Conservation (phyloP, 2,329 filamentous ascomycete species). For the Epichloe scottii region DNA sequence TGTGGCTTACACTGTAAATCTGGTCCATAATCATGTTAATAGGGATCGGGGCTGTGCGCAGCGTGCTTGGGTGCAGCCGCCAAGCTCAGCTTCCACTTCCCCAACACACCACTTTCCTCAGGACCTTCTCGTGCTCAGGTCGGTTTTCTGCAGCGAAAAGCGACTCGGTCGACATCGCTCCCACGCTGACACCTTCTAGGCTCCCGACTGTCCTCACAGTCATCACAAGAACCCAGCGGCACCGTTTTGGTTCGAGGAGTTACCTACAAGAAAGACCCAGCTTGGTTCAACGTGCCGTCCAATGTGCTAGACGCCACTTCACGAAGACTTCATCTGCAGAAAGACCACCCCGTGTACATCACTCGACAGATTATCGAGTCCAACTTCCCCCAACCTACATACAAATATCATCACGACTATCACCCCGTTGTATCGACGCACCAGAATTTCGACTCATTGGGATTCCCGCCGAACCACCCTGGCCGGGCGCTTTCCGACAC, state of each 20-base stretch:
- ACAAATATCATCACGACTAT: constrained; percentile 64
- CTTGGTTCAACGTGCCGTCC: constrained; percentile 73
- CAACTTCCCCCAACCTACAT: constrained; percentile 62
- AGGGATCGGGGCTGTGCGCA: constrained; percentile 14
- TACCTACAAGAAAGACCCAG: constrained; percentile 52
- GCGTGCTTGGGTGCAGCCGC: constrained; percentile 15
- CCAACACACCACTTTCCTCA: not conserved
- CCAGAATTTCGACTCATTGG: constrained; percentile 95
- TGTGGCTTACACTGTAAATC: not conserved
- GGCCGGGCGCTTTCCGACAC: constrained; percentile 83
- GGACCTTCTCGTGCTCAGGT: constrained; percentile 5
- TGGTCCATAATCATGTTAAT: constrained; percentile 12
- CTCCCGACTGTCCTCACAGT: not conserved
- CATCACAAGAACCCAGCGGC: not conserved
- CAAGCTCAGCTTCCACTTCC: constrained; percentile 8
- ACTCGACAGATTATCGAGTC: constrained; percentile 88
- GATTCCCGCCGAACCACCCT: constrained; percentile 78
- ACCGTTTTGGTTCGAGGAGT: constrained; percentile 41
- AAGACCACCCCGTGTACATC: constrained; percentile 80
- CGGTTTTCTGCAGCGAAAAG: not conserved
- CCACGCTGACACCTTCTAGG: not conserved
- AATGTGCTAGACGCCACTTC: constrained; percentile 64
- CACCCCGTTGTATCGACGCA: constrained; percentile 71
- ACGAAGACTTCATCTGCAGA: constrained; percentile 76
- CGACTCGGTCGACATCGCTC: not conserved